Conservation (phyloP, 2,329 filamentous ascomycete species). For the Fusarium nurragi region DNA sequence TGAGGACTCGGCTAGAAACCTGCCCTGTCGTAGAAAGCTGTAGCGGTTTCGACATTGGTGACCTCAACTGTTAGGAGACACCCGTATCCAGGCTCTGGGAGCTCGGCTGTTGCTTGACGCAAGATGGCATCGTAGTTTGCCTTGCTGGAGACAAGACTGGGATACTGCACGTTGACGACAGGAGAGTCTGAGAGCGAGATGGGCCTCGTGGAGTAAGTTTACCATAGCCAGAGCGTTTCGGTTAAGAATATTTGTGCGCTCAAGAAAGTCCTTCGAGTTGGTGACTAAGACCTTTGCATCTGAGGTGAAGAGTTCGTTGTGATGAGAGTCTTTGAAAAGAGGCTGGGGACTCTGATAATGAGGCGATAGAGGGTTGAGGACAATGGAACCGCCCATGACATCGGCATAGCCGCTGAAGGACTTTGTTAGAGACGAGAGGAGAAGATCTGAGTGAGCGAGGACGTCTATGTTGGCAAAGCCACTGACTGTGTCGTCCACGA, state of each 20-base stretch:
- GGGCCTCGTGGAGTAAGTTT: slow-evolving; percentile 48
- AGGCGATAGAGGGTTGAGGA: slow-evolving; percentile 58
- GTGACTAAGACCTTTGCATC: slow-evolving; percentile 58
- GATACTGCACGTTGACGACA: slow-evolving; percentile 57
- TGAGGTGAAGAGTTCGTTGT: slow-evolving; percentile 58
- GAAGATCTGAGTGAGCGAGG: slow-evolving; percentile 57
- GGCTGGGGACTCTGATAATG: slow-evolving; percentile 52
- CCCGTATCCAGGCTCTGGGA: slow-evolving; percentile 62
- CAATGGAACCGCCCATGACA: slow-evolving; percentile 61
- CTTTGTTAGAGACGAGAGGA: slow-evolving; percentile 66
- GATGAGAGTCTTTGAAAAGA: slow-evolving; percentile 43
- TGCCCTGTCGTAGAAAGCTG: slow-evolving; percentile 60
- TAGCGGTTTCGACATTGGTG: slow-evolving; percentile 50
- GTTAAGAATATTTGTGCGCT: slow-evolving; percentile 53
- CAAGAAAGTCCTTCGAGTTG: slow-evolving; percentile 57
- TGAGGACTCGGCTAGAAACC: slow-evolving; percentile 63
- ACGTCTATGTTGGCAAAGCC: slow-evolving; percentile 62
- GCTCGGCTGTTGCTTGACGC: slow-evolving; percentile 53
- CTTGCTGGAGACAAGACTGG: slow-evolving; percentile 50
- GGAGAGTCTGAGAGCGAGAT: slow-evolving; percentile 47
- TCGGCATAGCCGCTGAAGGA: slow-evolving; percentile 66
- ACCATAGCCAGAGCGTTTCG: slow-evolving; percentile 57
- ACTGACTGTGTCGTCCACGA: slow-evolving; percentile 61
- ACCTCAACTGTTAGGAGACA: slow-evolving; percentile 65
- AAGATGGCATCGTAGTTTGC: slow-evolving; percentile 49